Conservation (phyloP, 2,329 filamentous ascomycete genomes). For the Metarhizium robertsii region DNA sequence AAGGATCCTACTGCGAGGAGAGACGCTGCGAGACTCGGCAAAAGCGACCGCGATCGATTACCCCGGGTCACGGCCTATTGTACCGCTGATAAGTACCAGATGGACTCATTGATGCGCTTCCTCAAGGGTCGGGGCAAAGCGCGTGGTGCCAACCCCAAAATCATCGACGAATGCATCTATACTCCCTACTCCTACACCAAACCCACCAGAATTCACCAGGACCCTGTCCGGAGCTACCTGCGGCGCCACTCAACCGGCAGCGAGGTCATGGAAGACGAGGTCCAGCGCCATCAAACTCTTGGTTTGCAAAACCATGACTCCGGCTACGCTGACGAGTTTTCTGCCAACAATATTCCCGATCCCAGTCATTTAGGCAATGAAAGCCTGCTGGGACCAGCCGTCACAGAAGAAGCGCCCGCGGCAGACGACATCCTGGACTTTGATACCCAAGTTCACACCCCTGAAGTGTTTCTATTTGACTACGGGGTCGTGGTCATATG, state of each 20-base stretch:
- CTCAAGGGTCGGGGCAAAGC: conserved; percentile 75
- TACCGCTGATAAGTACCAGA: conserved; percentile 82
- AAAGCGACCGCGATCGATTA: conserved; percentile 78
- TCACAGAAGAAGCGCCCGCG: conserved; percentile 27
- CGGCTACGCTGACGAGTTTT: conserved; percentile 20
- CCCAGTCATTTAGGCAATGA: conserved; percentile 18
- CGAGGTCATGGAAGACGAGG: conserved; percentile 33
- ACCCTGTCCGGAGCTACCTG: conserved; percentile 42
- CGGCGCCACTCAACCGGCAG: conserved; percentile 70
- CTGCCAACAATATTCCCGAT: conserved; percentile 16
- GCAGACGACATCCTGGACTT: conserved; percentile 56
- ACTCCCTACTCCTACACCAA: conserved; percentile 78
- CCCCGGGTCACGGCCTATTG: conserved; percentile 95
- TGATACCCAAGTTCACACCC: conserved; percentile 80
- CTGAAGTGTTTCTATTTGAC: conserved; percentile 92
- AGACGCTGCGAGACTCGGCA: conserved; percentile 85
- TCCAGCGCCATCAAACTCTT: conserved; percentile 45
- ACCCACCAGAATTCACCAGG: conserved; percentile 13
- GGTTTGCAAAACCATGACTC: conserved; percentile 40
- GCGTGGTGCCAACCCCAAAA: conserved; percentile 74
- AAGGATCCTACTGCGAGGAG: conserved; percentile 90
- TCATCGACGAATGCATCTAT: conserved; percentile 97
- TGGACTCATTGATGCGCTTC: conserved; percentile 84
- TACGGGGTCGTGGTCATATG: conserved; percentile 97
- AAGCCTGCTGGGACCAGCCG: conserved; percentile 23